Base-by-base conservation (phyloP, 129 eudicot species). In the Chrysanthemum seticuspe region DNA sequence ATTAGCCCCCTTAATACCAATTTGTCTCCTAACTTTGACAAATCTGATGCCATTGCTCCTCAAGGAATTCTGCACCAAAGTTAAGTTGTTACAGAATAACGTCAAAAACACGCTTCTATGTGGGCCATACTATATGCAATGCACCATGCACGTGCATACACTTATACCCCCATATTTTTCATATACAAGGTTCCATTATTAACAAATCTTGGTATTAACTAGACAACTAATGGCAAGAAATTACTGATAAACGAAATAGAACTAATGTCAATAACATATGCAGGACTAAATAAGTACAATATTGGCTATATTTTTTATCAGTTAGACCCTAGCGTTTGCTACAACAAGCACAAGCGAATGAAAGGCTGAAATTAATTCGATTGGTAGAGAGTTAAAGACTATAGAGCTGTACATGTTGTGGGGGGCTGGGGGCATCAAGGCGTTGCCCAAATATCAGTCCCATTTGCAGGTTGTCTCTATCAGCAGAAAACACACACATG, bases 1-100 rank as follows among this genome's bases (percentile, higher is more conserved):
- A 78, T 84, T 60, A 91, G 70, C 48, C 97, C 97, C 74, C 92
- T 84, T 9, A 91, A 67, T 19, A 91, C 81, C 65, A 91, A 81
- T 66, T 84, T 91, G 86, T 91, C 97, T 68, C 92, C 79, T 13
- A 57, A 12, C 25, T 76, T 49, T 29, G 50, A 57, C 56, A 45
- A 61, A 51, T 78, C 48, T 31, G 67, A 84, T 79, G 82, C 69
- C 77, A 70, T 56, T 78, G 62, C 44, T 73, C 71, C 64, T 71
- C 27, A 65, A 12, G 11, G 13, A 45, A 57, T 65, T 65, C 21
- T 67, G 13, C 52, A 67, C 0, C 21, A 27, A 72, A 60, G 47
- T 40, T 40, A 10, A 40, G 10, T 40, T 40, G 47, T 6, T 40
- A 40, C 47, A 40, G 10, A 40, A 40, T 7, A 40, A 40, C 6